Evolutionary conservation across 2,329 filamentous ascomycete genomes (phyloP).

Genomic region (Ceratocystiopsis minuta): DNA sequence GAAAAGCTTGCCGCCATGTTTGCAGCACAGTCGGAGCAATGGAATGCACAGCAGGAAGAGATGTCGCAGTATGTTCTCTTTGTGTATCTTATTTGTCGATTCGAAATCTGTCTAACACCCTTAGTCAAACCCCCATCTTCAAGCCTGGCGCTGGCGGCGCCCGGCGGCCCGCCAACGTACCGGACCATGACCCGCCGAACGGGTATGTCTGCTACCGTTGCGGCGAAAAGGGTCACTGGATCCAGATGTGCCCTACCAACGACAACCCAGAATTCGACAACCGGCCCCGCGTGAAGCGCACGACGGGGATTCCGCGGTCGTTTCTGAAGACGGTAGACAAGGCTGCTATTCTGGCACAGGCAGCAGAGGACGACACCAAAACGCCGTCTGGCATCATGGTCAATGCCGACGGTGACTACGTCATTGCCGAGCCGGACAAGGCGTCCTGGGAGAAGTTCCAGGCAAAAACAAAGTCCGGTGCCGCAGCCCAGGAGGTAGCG

Average conservation of each 20-base stretch:
- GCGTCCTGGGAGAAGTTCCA: conserved; percentile 95
- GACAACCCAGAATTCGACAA: conserved; percentile 93
- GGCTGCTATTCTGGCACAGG: conserved; percentile 54
- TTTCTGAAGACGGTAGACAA: conserved; percentile 94
- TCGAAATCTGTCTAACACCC: conserved; percentile 14
- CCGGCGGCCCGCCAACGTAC: conserved; percentile 58
- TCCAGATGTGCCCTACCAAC: conserved; percentile 95
- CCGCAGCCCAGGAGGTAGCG: conserved; percentile 62
- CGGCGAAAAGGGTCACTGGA: conserved; percentile 97
- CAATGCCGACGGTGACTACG: conserved; percentile 92
- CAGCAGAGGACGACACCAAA: conserved; percentile 61
- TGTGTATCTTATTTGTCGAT: not conserved
- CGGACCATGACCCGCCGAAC: conserved; percentile 80
- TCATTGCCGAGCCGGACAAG: conserved; percentile 89
- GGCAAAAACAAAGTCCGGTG: conserved; percentile 76
- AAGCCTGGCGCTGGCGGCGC: conserved; percentile 34
- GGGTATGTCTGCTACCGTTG: conserved; percentile 96
- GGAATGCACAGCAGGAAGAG: conserved; percentile 83
- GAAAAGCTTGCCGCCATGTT: conserved; percentile 90
- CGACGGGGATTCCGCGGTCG: conserved; percentile 88
- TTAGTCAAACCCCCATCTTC: conserved; percentile 43
- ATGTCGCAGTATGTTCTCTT: conserved; percentile 51
- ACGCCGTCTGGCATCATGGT: conserved; percentile 86
- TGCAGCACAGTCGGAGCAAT: conserved; percentile 73
- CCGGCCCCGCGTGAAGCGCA: conserved; percentile 81